These are phyloP conservation scores for Tolypocladium paradoxum DNA, from an alignment of 2,329 filamentous ascomycete genomes.

Conservation along the genomic window DNA sequence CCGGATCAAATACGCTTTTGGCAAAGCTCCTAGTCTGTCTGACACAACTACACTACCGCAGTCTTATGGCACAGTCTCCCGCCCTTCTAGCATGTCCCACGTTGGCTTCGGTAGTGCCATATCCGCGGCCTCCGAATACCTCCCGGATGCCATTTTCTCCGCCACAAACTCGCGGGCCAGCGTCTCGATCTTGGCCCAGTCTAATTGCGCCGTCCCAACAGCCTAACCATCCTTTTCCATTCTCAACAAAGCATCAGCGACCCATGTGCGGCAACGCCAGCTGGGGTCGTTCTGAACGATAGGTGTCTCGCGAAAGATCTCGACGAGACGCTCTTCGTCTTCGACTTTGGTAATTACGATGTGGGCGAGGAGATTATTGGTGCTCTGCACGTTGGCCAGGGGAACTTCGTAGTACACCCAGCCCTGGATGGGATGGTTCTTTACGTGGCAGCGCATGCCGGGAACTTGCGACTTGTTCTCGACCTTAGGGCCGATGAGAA, in stretches of 20 bases:
- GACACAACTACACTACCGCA: too few relatives aligned
- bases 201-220: constrained; percentile 23
- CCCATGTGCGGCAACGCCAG: constrained; percentile 29
- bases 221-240: constrained; percentile 23
- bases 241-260: constrained; percentile 20
- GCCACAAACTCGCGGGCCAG: constrained; percentile 22
- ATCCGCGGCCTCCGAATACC: constrained; percentile 7
- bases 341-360: constrained; percentile 27
- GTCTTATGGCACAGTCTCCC: constrained; percentile 11
- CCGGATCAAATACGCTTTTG: neutral
- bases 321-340: constrained; percentile 19
- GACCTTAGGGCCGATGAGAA: constrained; percentile 19
- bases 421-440: constrained; percentile 8
- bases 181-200: constrained; percentile 25
- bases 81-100: constrained; percentile 15
- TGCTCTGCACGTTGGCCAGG: constrained; percentile 9
- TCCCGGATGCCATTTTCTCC: constrained; percentile 16
- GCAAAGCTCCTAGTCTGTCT: too few relatives aligned
- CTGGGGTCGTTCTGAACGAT: constrained; percentile 21
- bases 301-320: constrained; percentile 19
- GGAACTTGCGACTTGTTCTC: constrained; percentile 11
- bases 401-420: constrained; percentile 16
- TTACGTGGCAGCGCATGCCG: constrained; percentile 23
- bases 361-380: constrained; percentile 22
- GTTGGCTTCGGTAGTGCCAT: constrained; percentile 15